These are phyloP conservation scores for Torrubiellomyces zombiae DNA, from an alignment of 2,329 filamentous ascomycete genomes.

Conservation along the genomic window DNA sequence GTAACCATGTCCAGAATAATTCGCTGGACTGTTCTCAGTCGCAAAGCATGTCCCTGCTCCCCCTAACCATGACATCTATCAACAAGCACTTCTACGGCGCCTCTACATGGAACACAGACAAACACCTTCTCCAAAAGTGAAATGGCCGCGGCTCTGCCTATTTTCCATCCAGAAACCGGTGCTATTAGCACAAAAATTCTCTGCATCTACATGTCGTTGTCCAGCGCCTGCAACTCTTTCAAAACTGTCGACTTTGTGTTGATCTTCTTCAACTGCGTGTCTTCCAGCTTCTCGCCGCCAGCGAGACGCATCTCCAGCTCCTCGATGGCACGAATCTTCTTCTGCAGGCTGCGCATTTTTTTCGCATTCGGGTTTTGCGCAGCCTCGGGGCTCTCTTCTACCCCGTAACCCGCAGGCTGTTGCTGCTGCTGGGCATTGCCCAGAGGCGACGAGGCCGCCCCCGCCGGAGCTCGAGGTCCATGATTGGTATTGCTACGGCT, in stretches of 20 bases:
- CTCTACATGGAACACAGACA: no score
- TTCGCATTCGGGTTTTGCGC: conserved; percentile 64
- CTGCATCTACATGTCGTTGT: no score
- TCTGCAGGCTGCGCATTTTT: conserved; percentile 83
- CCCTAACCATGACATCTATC: no score
- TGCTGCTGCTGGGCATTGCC: conserved; percentile 7
- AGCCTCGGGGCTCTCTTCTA: conserved; percentile 18
- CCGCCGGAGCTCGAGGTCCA: conserved; percentile 12
- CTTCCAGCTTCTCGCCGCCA: conserved; percentile 88
- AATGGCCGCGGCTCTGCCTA: no score
- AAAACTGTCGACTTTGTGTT: conserved; percentile 70
- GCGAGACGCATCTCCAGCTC: conserved; percentile 95
- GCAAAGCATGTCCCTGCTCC: no score
- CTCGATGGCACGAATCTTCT: conserved; percentile 96
- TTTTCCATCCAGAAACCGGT: no score
- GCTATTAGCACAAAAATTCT: no score
- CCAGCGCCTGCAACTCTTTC: conserved; percentile 57
- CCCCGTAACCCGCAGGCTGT: conserved; percentile 28
- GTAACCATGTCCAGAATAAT: no score
- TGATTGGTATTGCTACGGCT: conserved; percentile 36
- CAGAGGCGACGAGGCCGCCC: no score
- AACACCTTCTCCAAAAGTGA: no score
- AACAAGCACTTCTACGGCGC: no score
- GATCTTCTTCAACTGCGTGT: conserved; percentile 98
- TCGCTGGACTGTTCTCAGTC: no score